Evolutionary conservation across 805 yeast species (phyloP), one percentile per base, ranked within the genome.

Genomic region (Torulaspora maleeae): DNA sequence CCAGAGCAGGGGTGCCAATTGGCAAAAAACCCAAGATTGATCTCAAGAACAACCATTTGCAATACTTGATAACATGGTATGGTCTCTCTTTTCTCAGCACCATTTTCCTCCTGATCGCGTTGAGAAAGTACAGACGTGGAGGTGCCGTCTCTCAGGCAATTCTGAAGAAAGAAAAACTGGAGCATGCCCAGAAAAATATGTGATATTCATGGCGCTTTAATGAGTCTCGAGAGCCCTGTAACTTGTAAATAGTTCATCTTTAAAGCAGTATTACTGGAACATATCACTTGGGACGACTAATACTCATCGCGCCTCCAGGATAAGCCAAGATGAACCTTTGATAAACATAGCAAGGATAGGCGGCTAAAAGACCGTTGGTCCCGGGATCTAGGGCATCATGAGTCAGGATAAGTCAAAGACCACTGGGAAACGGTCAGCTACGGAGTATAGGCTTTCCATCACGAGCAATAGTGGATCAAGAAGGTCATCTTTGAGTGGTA

Each of bases 21-120:
- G 99, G 96, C 1, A 80, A 83, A 44, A 67, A 73, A 7, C 90
- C 96, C n/a, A 79, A 79, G 55, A 78, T 91, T 27, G 90, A 82
- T 53, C 76, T 87, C 60, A 80, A 84, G 49, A 93, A 93, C 64
- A 88, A 89, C 60, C 99, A 93, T 61, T 68, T 90, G 64, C 96
- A 91, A 64, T 93, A 93, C 63, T 69, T 93, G 59, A 79, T 88
- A 16, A 93, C 99, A 0, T 93, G 99, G 99, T 91, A 86, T 63
- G 95, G 96, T 0, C 75, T 91, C 35, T 80, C 89, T 1, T 56
- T 85, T 33, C 77, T 86, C 30, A 83, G 95, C 29, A 56, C 89
- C 0, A 78, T 83, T 27, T 76, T 88, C 66, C 73, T 93, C 27
- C 53, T 74, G 22, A 60, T 76, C 25, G 76, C 82, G 15, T 53